Evolutionary conservation across 345 rosid genomes (phyloP), one percentile per base, ranked within the genome.

Genomic region (Capsella bursapastoris): DNA sequence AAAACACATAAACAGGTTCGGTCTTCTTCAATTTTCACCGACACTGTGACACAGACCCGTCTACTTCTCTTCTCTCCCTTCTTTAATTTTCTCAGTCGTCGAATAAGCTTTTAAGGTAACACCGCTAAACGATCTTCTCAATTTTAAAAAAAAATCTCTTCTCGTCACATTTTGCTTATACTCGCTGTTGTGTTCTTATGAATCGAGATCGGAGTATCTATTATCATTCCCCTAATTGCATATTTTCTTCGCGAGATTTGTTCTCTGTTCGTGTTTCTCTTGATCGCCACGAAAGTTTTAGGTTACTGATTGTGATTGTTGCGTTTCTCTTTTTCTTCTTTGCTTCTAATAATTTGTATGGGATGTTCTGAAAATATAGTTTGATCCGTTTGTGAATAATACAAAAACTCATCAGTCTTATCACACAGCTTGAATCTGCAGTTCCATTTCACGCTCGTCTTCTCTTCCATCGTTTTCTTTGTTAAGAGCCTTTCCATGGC

Each of bases 401-500:
- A 52, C 57, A 11, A 25, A 10, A 56, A 56, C 35, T 32, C 61
- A 38, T 38, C 12, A 38, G 41, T 9, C 11, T 22, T 35, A 57
- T 34, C 61, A 57, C 4, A 32, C 4, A 32, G 61, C 61, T 57
- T 40, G 43, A 10, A 40, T 40, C 13, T 32, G 41, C 38, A 57
- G n/a, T 51, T 5, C 1, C 35, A 5, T 31, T 51, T 48, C 40
- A 35, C 40, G 52, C 52, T 48, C 8, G 27, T 53, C 1, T 56
- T 56, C 62, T 55, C 60, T 29, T 61, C 34, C 53, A 15, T 61
- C 0, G 16, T 49, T 49, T 49, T 34, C 37, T 67, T 52, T 18
- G 64, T 55, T 12, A 16, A 37, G n/a, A 58, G 28, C 34, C 62
- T 9, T 13, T 61, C 7, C 38, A 82, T 83, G 88, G 83, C 80